Evolutionary conservation across 139 green algal genomes (phyloP).

Genomic region (Eudorina sp.): DNA sequence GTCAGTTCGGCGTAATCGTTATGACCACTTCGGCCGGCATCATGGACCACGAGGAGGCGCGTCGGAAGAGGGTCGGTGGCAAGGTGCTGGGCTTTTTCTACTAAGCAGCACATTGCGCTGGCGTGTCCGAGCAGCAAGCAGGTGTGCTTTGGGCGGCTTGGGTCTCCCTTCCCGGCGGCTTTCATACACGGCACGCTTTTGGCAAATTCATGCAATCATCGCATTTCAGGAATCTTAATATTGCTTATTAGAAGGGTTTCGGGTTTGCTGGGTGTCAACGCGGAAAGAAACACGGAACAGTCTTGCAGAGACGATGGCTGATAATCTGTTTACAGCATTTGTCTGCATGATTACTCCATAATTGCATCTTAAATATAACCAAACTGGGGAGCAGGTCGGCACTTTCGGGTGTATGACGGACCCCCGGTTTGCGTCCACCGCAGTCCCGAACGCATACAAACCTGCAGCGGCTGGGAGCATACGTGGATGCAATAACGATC

Average conservation of each 20-base stretch:
- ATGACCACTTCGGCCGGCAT: slow-evolving; percentile 98
- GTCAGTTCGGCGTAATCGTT: slow-evolving; percentile 98
- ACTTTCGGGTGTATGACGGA: no score
- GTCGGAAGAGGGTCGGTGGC: slow-evolving; percentile 96
- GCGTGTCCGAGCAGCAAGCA: slow-evolving; percentile 17
- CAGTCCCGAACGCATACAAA: slow-evolving; percentile 5
- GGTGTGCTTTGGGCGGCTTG: slow-evolving; percentile 18
- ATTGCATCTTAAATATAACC: no score
- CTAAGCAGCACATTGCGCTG: slow-evolving; percentile 59
- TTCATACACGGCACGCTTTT: background rate
- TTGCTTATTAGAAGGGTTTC: no score
- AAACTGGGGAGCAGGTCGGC: no score
- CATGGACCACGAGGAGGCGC: slow-evolving; percentile 99
- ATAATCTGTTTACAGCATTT: no score
- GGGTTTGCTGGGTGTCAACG: no score
- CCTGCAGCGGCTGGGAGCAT: slow-evolving; percentile 7
- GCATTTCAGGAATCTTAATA: no score
- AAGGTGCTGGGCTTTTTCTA: slow-evolving; percentile 97
- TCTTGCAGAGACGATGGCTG: no score
- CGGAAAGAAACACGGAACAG: no score
- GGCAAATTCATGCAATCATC: no score
- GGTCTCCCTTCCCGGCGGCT: background rate
- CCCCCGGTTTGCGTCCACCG: background rate
- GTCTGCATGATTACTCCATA: no score
- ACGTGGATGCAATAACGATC: background rate